A percentile compares a stretch with the other conserved stretches of the same genome.
phyloP scores from a whole-genome alignment of 169 alveolate genomes.

The Plasmodium knowlesi region DNA sequence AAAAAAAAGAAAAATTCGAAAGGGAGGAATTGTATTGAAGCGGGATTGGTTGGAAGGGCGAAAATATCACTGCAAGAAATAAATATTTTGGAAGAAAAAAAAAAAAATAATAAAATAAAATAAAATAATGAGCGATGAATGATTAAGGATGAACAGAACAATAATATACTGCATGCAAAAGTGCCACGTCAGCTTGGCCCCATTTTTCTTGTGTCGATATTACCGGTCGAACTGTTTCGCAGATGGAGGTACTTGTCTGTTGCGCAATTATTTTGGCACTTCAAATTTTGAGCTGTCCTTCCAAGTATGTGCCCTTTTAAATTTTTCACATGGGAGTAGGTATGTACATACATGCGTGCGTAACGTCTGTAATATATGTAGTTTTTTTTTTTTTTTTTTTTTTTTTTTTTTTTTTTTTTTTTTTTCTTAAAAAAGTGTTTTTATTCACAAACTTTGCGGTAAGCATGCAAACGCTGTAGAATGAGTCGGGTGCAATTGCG shows the following conservation, averaged over 20 bases:
- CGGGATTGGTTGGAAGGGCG: neutral
- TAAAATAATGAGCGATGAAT: neutral
- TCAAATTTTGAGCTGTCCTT: neutral
- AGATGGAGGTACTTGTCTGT: neutral
- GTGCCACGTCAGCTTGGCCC: neutral
- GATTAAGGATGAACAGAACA: neutral
- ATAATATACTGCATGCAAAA: neutral
- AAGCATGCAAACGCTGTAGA: neutral
- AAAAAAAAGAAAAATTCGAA: neutral
- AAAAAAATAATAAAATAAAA: neutral
- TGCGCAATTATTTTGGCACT: neutral
- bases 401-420: neutral
- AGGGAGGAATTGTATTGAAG: neutral
- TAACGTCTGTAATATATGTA: neutral
- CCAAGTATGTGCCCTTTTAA: neutral
- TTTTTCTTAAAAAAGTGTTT: neutral
- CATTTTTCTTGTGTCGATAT: neutral
- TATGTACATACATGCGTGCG: neutral
- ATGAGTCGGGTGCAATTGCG: neutral
- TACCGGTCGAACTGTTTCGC: neutral
- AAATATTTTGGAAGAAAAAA: neutral
- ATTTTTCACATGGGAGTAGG: neutral
- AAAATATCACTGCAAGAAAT: neutral
- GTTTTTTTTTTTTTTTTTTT: neutral
- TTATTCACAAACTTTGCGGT: neutral